phyloP scores from a whole-genome alignment of 495 filamentous ascomycete genomes.

The Geoglossum glabrum region DNA sequence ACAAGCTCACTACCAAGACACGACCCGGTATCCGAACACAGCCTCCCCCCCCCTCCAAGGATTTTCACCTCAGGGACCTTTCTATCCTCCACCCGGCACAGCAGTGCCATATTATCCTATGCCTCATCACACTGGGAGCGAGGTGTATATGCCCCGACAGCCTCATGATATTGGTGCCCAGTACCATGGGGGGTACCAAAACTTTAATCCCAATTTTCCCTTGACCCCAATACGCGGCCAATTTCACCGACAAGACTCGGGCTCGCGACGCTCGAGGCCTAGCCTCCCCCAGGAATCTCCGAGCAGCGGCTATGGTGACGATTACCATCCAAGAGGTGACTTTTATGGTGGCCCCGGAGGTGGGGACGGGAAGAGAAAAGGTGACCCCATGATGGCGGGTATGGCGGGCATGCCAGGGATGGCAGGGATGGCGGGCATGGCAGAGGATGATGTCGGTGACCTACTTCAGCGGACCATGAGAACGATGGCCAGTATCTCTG shows the following conservation, averaged over 20 bases:
- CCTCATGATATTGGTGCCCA: background rate
- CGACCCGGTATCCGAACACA: background rate
- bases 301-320: background rate
- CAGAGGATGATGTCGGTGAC: slow-evolving; percentile 1
- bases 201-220: background rate
- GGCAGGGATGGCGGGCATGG: no score
- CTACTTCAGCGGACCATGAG: slow-evolving; percentile 4
- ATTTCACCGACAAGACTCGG: background rate
- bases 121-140: slow-evolving; percentile 1
- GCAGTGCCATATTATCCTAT: slow-evolving; percentile 1
- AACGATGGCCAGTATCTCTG: slow-evolving; percentile 8
- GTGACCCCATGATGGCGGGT: background rate
- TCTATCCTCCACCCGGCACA: background rate
- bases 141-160: background rate
- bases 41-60: background rate
- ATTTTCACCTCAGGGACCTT: background rate
- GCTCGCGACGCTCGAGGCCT: background rate
- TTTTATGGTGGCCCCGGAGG: background rate
- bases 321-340: background rate
- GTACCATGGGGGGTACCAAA: background rate
- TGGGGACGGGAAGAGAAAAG: background rate
- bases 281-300: background rate
- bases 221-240: background rate
- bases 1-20: background rate
- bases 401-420: background rate